Percentiles rank a stretch among this genome's conserved stretches.
Evolutionary conservation across 306 rosid species (phyloP).

Genomic region (Luffa acutangula): DNA sequence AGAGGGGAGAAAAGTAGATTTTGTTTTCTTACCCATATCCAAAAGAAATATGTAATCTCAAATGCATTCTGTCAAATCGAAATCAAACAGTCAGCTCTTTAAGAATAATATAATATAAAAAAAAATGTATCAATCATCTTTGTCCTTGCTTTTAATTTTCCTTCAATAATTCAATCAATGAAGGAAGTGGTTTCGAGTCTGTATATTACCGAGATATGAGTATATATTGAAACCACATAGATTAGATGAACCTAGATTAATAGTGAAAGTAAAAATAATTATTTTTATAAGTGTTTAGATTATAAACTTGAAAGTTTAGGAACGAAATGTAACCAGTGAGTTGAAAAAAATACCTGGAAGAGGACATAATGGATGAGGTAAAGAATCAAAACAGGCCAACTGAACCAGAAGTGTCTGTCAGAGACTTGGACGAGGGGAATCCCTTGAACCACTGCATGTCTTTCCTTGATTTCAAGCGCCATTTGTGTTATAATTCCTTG

Average conservation of each 20-base stretch:
- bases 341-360: conserved; percentile 50
- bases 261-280: too few species aligned
- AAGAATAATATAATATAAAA: neutral
- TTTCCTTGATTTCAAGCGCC: conserved; percentile 85
- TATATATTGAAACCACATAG: too few species aligned
- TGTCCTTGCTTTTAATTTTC: too few species aligned
- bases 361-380: conserved; percentile 78
- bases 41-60: conserved; percentile 85
- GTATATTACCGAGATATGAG: too few species aligned
- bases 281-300: too few species aligned
- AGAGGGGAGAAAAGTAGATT: neutral
- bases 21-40: conserved; percentile 63
- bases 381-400: conserved; percentile 69
- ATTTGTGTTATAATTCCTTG: conserved; percentile 79
- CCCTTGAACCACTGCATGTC: conserved; percentile 93
- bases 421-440: conserved; percentile 96
- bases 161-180: too few species aligned
- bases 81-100: conserved; percentile 14
- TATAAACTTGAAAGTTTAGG: too few species aligned
- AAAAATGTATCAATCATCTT: too few species aligned
- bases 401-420: conserved; percentile 80
- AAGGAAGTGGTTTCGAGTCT: too few species aligned
- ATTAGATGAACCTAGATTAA: too few species aligned
- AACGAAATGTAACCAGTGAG: too few species aligned
- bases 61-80: conserved; percentile 67